Evolutionary conservation across 306 rosid genomes (phyloP).

Genomic region (Vachellia collinsii): DNA sequence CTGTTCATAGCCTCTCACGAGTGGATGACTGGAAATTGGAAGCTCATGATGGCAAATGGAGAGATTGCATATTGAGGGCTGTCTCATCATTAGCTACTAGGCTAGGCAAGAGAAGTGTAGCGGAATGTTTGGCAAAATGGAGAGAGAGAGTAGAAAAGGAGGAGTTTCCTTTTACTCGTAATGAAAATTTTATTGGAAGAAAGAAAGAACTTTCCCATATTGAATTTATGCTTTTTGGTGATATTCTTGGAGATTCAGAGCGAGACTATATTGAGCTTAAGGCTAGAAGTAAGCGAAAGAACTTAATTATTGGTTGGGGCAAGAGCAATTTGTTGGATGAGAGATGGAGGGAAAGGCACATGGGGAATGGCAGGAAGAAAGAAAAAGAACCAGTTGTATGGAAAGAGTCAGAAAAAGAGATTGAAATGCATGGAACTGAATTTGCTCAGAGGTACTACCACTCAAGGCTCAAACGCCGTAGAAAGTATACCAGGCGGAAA

Average conservation of each 20-base stretch:
- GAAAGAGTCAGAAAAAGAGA: constrained; percentile 94
- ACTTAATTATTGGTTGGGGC: constrained; percentile 63
- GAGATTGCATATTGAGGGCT: constrained; percentile 80
- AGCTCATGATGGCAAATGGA: constrained; percentile 89
- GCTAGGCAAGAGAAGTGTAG: constrained; percentile 87
- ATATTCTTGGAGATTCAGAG: constrained; percentile 71
- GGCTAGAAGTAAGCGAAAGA: constrained; percentile 72
- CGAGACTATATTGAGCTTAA: constrained; percentile 80
- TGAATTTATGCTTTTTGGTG: constrained; percentile 85
- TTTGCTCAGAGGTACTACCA: constrained; percentile 59
- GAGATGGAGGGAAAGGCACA: constrained; percentile 51
- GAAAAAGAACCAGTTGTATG: constrained; percentile 84
- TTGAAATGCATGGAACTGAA: constrained; percentile 75
- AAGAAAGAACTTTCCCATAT: constrained; percentile 83
- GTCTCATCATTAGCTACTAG: constrained; percentile 67
- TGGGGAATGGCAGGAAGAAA: constrained; percentile 54
- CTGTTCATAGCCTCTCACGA: constrained; percentile 75
- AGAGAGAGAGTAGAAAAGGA: constrained; percentile 74
- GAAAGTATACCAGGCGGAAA: constrained; percentile 67
- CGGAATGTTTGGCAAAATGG: constrained; percentile 80
- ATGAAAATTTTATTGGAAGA: constrained; percentile 79
- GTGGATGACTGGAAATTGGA: constrained; percentile 87
- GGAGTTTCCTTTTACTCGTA: constrained; percentile 79
- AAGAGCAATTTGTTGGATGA: constrained; percentile 65
- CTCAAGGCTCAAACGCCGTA: constrained; percentile 56